Evolutionary conservation across 768 basidiomycete species (phyloP), one percentile per base, ranked within the genome.

Genomic region (button mushroom (Agaricus bisporus)): DNA sequence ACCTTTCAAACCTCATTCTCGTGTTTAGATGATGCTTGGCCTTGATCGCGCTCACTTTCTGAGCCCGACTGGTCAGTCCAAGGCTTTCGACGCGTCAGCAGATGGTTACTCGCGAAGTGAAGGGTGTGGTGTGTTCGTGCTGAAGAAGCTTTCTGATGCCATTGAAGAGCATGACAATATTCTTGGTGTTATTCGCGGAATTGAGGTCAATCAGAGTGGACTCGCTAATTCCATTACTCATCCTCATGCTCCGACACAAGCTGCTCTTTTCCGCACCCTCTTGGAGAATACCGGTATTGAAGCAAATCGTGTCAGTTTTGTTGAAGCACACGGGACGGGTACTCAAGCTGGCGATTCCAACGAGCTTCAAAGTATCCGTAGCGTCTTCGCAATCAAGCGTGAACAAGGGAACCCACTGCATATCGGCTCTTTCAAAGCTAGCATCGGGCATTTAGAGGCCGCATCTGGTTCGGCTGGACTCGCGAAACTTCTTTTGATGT

Each of bases 241-340:
- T 55, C 87, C 88, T 1, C 86, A 91, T 61, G 66, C 68, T 0
- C 75, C 78, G 2, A 81, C 86, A 1, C 88, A 88, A 59, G 67
- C 71, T 5, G 59, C 64, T 11, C 77, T 91, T 17, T 78, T 88
- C 58, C 63, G 64, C 39, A 70, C 67, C 2, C 65, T 86, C 18
- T 64, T 87, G 11, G 60, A 67, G 12, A 69, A 67, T 37, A 68
- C 83, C 14, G 73, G 75, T 6, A 61, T 86, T 10, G 63, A 69
- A 39, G 68, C 81, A 0, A 60, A 59, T 37, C 71, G 77, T 2
- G 68, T 91, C 49, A 80, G 75, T 56, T 78, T 87, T 20, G 73
- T 86, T 18, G 88, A 91, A 62, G 86, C 86, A 2, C 88, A 91
- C 62, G 88, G 85, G 1, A 86, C 88, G 1, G 88, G 82, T 1